Evolutionary conservation across 768 basidiomycete genomes (phyloP).

Genomic region (Hydnomerulius pinastri): DNA sequence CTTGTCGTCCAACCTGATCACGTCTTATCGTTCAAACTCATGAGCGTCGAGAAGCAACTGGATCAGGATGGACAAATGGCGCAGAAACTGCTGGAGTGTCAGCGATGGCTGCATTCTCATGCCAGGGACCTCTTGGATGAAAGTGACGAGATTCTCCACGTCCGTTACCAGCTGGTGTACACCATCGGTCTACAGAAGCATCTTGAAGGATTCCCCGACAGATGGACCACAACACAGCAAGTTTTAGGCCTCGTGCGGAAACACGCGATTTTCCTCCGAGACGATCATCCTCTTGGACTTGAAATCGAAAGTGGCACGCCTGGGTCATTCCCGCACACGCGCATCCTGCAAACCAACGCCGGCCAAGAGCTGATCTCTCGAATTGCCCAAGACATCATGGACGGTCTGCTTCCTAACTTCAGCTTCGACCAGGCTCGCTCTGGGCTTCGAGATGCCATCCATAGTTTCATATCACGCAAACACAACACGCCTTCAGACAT

Average conservation of each 20-base stretch:
- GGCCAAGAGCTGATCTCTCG: constrained; percentile 13
- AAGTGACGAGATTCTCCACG: constrained; percentile 35
- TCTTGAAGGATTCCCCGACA: constrained; percentile 32
- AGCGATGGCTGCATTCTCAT: constrained; percentile 23
- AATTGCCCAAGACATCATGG: constrained; percentile 18
- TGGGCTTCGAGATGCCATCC: constrained; percentile 9
- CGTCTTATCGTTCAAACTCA: constrained; percentile 50
- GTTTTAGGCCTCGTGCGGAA: constrained; percentile 28
- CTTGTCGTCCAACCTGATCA: constrained; percentile 56
- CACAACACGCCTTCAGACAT: background rate
- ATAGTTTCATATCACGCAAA: constrained; percentile 23
- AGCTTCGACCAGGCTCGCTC: constrained; percentile 12
- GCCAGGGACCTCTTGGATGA: constrained; percentile 33
- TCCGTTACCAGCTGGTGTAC: constrained; percentile 41
- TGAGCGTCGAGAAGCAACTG: constrained; percentile 42
- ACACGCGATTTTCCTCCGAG: constrained; percentile 11
- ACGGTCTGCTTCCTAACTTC: constrained; percentile 13
- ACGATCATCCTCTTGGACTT: constrained; percentile 7
- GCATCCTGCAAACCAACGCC: constrained; percentile 17
- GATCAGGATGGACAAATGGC: constrained; percentile 1
- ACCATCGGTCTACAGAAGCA: constrained; percentile 31
- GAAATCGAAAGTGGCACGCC: constrained; percentile 17
- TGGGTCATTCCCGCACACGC: constrained; percentile 26
- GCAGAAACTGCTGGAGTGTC: constrained; percentile 25
- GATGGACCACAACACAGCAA: constrained; percentile 37